Evolutionary conservation across 176 grass and related monocot genomes (phyloP), one percentile per base, ranked within the genome.

Genomic region (maize (Zea mays)): DNA sequence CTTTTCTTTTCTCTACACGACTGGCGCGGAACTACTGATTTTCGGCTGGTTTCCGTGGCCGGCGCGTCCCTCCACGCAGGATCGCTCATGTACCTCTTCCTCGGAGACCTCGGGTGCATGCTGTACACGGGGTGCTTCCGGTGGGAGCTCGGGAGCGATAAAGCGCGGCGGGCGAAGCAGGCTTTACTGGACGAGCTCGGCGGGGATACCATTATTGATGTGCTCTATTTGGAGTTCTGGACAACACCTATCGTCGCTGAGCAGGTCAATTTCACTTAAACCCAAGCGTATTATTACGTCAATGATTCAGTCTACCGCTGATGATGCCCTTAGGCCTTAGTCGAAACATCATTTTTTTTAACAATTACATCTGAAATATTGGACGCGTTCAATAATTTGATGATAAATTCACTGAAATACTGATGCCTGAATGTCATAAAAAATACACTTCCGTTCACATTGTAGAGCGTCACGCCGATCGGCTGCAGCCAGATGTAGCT

Each of bases 61-160:
- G 17, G 5, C 35, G 33, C 70, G 5, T 52, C 35, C 38, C 62
- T 20, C 10, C 35, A 20, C 49, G 50, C 73, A 97, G 91, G 94
- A 13, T 87, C 94, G 39, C 63, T 97, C 15, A 93, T 97, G 94
- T 97, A 79, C 86, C 83, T 97, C 86, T 93, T 97, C 80, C 84
- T 79, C 63, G 91, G 94, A 34, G 84, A 93, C 6, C 86, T 93
- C 43, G 88, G 91, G n/a, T 97, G 86, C 66, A 88, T 76, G 73
- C 84, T 97, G 5, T 90, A 89, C 79, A 97, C 94, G 0, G 94
- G 91, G 36, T 88, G 93, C 62, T 91, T 93, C 76, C 78, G 88
- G 70, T 97, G 94, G 94, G 91, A 97, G 72, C 2, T 73, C 33
- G 79, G 77, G 2, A 91, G 90, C 58, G 64, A 93, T 13, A 86